These are phyloP conservation scores for Coemansia sp. DNA, from an alignment of 192 early-diverging fungal species.

Conservation along the genomic window DNA sequence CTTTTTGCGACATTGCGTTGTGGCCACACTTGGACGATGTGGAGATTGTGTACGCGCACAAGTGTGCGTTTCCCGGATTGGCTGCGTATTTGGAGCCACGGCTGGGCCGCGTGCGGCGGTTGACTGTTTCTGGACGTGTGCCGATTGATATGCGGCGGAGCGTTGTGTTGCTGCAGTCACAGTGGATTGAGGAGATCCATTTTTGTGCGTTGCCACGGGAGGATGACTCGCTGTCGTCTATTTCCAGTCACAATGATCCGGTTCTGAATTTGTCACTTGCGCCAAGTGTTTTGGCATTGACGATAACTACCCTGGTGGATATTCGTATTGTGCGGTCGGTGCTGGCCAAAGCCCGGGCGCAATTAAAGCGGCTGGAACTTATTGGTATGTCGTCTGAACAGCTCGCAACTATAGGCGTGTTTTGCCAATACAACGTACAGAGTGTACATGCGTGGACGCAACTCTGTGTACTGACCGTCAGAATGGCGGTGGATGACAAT, in stretches of 20 bases:
- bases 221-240: slow-evolving; percentile 31
- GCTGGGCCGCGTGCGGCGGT: slow-evolving; percentile 21
- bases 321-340: slow-evolving; percentile 33
- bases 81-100: slow-evolving; percentile 46
- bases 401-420: slow-evolving; percentile 21
- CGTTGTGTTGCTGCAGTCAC: slow-evolving; percentile 29
- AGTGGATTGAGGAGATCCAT: slow-evolving; percentile 18
- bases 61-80: slow-evolving; percentile 50
- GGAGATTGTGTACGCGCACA: slow-evolving; percentile 45
- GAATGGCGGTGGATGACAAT: not conserved
- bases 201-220: slow-evolving; percentile 26
- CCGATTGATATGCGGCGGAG: slow-evolving; percentile 50
- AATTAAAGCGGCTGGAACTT: slow-evolving; percentile 21
- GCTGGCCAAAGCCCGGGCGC: slow-evolving; percentile 8
- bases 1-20: slow-evolving; percentile 30
- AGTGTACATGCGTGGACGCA: not conserved
- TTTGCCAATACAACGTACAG: not conserved
- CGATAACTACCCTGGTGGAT: slow-evolving; percentile 35
- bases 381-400: slow-evolving; percentile 26
- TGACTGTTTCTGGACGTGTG: slow-evolving; percentile 36
- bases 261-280: slow-evolving; percentile 15
- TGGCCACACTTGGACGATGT: slow-evolving; percentile 39
- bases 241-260: slow-evolving; percentile 27
- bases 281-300: slow-evolving; percentile 14
- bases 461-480: slow-evolving; percentile 9